Conservation (phyloP, 2,329 filamentous ascomycete species). For the Colletotrichum sublineola region DNA sequence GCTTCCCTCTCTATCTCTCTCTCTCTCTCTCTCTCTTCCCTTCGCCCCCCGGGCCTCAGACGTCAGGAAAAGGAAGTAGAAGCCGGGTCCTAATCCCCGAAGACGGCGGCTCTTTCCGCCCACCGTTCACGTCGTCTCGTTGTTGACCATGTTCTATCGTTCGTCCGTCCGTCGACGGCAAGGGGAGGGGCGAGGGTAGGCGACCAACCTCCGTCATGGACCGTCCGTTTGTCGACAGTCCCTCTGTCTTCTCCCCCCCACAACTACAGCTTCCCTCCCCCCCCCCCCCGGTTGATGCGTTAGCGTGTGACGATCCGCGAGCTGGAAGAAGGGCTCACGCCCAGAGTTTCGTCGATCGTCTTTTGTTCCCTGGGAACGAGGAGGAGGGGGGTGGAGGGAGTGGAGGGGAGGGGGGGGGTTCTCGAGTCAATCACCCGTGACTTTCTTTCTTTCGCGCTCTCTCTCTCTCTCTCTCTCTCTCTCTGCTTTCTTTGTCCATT, state of each 20-base stretch:
- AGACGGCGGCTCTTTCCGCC: conserved; percentile 26
- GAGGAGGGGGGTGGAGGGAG: no score
- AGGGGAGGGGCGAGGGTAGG: neutral
- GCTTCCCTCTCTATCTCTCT: no score
- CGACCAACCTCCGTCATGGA: conserved; percentile 15
- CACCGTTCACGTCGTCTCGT: conserved; percentile 39
- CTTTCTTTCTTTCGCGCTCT: neutral
- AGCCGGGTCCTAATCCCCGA: conserved; percentile 8
- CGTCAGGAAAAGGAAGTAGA: conserved; percentile 27
- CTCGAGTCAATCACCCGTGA: conserved; percentile 22
- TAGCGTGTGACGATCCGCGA: conserved; percentile 37
- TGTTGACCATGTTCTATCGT: conserved; percentile 12
- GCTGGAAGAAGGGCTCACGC: conserved; percentile 23
- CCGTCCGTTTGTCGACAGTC: neutral
- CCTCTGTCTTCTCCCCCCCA: conserved; percentile 13
- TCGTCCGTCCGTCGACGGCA: conserved; percentile 8
- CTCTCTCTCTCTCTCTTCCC: no score
- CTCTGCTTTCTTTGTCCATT: no score
- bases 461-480: no score
- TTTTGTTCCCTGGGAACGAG: neutral
- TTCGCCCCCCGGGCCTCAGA: neutral
- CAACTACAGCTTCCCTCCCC: conserved; percentile 14
- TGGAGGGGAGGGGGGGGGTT: neutral
- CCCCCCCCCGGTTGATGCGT: conserved; percentile 24
- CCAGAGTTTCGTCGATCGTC: conserved; percentile 36